A percentile compares a stretch with the other conserved stretches of the same genome.
phyloP scores from a whole-genome alignment of 148 eudicot genomes.

The Pharnaceum exiguum region DNA sequence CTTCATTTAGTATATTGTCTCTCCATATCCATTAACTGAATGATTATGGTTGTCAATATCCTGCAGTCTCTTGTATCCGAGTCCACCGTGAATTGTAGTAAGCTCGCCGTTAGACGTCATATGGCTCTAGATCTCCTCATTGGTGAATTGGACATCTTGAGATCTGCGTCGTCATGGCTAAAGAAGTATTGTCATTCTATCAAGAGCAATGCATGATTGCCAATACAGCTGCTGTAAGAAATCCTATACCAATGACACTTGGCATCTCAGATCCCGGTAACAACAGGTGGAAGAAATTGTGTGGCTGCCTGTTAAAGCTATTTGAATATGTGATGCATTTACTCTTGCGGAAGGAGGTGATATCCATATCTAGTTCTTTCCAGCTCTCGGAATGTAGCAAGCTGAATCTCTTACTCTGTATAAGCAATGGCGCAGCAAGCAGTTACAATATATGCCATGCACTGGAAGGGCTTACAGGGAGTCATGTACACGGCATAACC shows the following conservation, averaged over 20 bases:
- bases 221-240: background rate
- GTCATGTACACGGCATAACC: too few species aligned
- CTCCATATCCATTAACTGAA: background rate
- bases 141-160: constrained; percentile 67
- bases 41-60: background rate
- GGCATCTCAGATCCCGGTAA: background rate
- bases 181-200: constrained; percentile 49
- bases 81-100: constrained; percentile 5
- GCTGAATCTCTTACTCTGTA: too few species aligned
- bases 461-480: too few species aligned
- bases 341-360: background rate
- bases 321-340: background rate
- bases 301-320: background rate
- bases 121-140: constrained; percentile 67
- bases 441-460: too few species aligned
- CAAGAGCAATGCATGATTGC: background rate
- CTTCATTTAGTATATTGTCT: background rate
- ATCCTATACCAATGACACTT: background rate
- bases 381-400: background rate
- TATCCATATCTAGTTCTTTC: background rate
- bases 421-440: too few species aligned
- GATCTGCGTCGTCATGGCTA: constrained; percentile 70
- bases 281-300: background rate
- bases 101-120: constrained; percentile 27
- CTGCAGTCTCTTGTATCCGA: constrained; percentile 10